Evolutionary conservation across 257 asterid species (phyloP).

Genomic region (Scutellaria galericulata): DNA sequence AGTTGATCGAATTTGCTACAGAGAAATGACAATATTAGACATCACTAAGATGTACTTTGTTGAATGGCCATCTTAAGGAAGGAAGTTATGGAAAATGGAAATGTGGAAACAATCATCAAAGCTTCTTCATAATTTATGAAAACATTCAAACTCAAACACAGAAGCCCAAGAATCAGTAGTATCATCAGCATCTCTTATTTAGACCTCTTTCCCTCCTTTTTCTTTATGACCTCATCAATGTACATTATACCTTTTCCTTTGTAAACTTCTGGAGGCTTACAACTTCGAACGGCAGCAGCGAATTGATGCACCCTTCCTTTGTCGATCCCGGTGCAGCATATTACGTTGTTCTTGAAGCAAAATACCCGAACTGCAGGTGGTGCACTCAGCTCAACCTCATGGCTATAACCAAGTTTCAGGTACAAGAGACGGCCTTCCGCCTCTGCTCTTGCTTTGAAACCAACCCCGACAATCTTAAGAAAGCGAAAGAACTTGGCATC

Average conservation of each 20-base stretch:
- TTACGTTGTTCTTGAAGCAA: conserved; percentile 36
- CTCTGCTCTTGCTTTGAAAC: conserved; percentile 42
- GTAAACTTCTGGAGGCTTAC: conserved; percentile 38
- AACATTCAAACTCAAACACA: neutral
- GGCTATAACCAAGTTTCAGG: conserved; percentile 38
- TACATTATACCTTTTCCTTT: conserved; percentile 40
- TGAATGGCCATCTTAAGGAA: too few species aligned
- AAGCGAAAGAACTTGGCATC: conserved; percentile 36
- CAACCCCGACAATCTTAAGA: conserved; percentile 36
- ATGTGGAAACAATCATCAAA: too few species aligned
- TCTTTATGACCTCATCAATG: conserved; percentile 37
- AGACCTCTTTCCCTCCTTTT: conserved; percentile 38
- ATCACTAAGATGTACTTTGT: too few species aligned
- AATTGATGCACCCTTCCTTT: conserved; percentile 37
- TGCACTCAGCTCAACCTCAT: conserved; percentile 32
- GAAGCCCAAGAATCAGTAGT: neutral
- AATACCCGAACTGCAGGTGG: conserved; percentile 36
- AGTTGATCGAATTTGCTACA: too few species aligned
- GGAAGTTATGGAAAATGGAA: too few species aligned
- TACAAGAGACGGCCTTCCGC: conserved; percentile 35
- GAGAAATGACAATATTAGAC: too few species aligned
- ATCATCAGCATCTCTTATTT: neutral
- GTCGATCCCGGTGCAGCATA: conserved; percentile 38
- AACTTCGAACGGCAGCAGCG: conserved; percentile 36
- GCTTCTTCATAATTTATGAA: too few species aligned